Percentiles rank a stretch among this genome's conserved stretches.
Evolutionary conservation across 371 early-diverging fungal species (phyloP).

Genomic region (Blakeslea trispora): DNA sequence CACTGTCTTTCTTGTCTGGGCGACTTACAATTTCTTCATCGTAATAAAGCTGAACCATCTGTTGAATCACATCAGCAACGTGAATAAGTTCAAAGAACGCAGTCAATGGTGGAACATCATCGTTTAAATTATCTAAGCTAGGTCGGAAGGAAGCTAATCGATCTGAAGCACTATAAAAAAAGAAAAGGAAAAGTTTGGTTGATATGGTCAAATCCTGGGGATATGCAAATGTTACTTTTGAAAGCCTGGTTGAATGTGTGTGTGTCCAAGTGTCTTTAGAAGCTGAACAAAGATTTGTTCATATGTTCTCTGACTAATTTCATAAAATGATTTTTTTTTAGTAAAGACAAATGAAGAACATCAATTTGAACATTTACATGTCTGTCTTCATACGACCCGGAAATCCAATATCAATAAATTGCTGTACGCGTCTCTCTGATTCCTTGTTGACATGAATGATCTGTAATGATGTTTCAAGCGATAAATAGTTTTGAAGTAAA

Average conservation of each 20-base stretch:
- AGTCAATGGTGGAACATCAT: slow-evolving; percentile 57
- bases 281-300: slow-evolving; percentile 68
- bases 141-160: slow-evolving; percentile 60
- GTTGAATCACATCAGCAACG: slow-evolving; percentile 82
- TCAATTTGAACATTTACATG: slow-evolving; percentile 18
- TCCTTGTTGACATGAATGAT: slow-evolving; percentile 85
- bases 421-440: slow-evolving; percentile 62
- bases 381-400: slow-evolving; percentile 35
- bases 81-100: slow-evolving; percentile 90
- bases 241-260: slow-evolving; percentile 75
- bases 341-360: too few relatives aligned
- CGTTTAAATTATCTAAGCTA: slow-evolving; percentile 28
- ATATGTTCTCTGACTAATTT: slow-evolving; percentile 56
- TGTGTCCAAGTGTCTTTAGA: slow-evolving; percentile 60
- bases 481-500: slow-evolving; percentile 67
- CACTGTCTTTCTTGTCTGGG: neutral
- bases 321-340: too few relatives aligned
- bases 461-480: slow-evolving; percentile 76
- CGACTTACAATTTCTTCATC: slow-evolving; percentile 67
- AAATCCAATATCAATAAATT: slow-evolving; percentile 36
- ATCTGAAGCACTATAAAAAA: slow-evolving; percentile 53
- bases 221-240: slow-evolving; percentile 48
- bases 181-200: neutral
- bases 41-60: slow-evolving; percentile 88
- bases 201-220: neutral